Conservation (phyloP, 257 asterid species). For the Plantago elongata region DNA sequence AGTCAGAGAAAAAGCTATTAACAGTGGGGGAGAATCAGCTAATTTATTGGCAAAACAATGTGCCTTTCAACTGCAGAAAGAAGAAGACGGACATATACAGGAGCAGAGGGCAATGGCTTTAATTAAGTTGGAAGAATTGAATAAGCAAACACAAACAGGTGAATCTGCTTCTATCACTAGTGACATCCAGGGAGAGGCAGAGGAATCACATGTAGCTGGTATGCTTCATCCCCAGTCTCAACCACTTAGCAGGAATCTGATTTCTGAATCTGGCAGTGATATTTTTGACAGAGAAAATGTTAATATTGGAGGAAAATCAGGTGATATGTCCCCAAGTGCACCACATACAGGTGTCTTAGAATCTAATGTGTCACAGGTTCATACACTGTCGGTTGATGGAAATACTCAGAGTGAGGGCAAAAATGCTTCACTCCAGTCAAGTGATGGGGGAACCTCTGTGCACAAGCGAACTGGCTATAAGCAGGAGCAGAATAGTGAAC, state of each 20-base stretch:
- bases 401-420: conserved; percentile 32
- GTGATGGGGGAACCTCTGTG: conserved; percentile 45
- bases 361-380: conserved; percentile 29
- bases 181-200: conserved; percentile 31
- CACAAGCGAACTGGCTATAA: conserved; percentile 46
- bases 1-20: conserved; percentile 22
- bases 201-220: conserved; percentile 23
- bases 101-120: too few relatives aligned
- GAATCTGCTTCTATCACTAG: conserved; percentile 32
- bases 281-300: conserved; percentile 23
- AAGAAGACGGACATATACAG: too few relatives aligned
- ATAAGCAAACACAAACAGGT: conserved; percentile 51
- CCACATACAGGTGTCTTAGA: conserved; percentile 28
- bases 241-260: conserved; percentile 25
- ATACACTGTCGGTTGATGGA: conserved; percentile 28
- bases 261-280: conserved; percentile 27
- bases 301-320: conserved; percentile 31
- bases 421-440: conserved; percentile 28
- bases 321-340: conserved; percentile 31
- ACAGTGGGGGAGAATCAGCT: conserved; percentile 31
- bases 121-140: too few relatives aligned
- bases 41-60: neutral
- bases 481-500: conserved; percentile 46
- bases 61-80: too few relatives aligned
- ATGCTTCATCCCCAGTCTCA: conserved; percentile 31